These are phyloP conservation scores for Selenicereus undatus DNA, from an alignment of 148 eudicot species.

Conservation along the genomic window DNA sequence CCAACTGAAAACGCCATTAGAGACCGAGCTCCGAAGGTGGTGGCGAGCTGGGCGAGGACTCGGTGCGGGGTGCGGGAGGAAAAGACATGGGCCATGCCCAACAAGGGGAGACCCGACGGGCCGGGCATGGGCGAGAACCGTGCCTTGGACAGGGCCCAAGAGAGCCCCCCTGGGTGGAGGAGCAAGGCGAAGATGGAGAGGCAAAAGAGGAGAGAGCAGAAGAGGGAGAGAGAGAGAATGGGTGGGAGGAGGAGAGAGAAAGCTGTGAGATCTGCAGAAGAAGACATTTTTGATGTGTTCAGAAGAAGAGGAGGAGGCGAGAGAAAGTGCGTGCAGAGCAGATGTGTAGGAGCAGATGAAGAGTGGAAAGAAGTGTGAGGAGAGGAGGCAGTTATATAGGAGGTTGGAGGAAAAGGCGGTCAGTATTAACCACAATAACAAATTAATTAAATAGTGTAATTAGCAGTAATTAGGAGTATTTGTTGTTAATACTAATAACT, in stretches of 20 bases:
- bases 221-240: conserved; percentile 21
- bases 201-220: conserved; percentile 25
- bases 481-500: too few relatives aligned
- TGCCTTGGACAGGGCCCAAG: conserved; percentile 55
- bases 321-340: too few relatives aligned
- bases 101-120: conserved; percentile 61
- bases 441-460: too few relatives aligned
- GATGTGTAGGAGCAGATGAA: too few relatives aligned
- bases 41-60: conserved; percentile 33
- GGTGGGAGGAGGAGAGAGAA: conserved; percentile 15
- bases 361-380: too few relatives aligned
- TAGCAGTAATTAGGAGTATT: too few relatives aligned
- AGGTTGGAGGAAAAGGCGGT: too few relatives aligned
- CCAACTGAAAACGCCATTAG: conserved; percentile 90
- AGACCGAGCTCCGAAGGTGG: conserved; percentile 18
- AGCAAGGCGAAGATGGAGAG: conserved; percentile 36
- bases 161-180: conserved; percentile 73
- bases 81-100: conserved; percentile 47
- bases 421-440: too few relatives aligned
- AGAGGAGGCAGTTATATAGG: too few relatives aligned
- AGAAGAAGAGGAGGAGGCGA: neutral
- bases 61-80: conserved; percentile 48
- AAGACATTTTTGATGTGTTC: conserved; percentile 22
- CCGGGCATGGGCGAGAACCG: conserved; percentile 47
- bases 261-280: conserved; percentile 19